Percentiles rank a stretch among this genome's conserved stretches.
Conservation (phyloP, 768 basidiomycete genomes). For the Phylloporus arenicola region DNA sequence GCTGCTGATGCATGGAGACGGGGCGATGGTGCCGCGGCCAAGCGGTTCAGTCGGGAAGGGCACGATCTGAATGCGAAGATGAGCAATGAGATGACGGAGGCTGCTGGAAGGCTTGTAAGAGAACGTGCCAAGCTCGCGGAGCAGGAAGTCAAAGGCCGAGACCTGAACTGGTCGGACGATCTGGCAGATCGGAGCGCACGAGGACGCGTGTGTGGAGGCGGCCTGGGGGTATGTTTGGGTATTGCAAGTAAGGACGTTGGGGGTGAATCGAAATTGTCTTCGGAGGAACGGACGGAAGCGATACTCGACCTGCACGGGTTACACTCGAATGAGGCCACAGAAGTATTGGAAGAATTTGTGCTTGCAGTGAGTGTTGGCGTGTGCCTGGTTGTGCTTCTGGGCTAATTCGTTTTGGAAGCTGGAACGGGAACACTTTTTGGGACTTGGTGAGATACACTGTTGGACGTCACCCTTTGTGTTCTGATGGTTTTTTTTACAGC, state of each 20-base stretch:
- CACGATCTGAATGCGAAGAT: constrained; percentile 92
- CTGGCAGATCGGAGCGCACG: constrained; percentile 67
- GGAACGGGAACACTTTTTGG: constrained; percentile 84
- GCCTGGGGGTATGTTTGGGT: constrained; percentile 85
- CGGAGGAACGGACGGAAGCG: constrained; percentile 88
- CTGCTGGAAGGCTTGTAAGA: constrained; percentile 78
- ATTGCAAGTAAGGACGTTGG: constrained; percentile 57
- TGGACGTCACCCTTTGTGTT: background rate
- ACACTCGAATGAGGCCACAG: constrained; percentile 89
- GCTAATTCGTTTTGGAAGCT: constrained; percentile 43
- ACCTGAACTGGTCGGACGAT: constrained; percentile 78
- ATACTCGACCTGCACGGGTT: constrained; percentile 90
- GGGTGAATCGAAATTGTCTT: constrained; percentile 51
- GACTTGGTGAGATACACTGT: constrained; percentile 54
- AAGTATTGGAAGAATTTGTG: constrained; percentile 85
- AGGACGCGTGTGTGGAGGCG: constrained; percentile 74
- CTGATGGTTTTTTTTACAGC: constrained; percentile 38
- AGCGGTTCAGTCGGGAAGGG: constrained; percentile 89
- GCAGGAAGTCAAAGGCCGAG: constrained; percentile 66
- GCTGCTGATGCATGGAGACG: constrained; percentile 96
- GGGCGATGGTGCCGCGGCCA: constrained; percentile 93
- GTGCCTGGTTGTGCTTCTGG: background rate
- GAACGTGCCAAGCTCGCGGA: constrained; percentile 76
- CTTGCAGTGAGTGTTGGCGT: constrained; percentile 58
- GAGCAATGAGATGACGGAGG: constrained; percentile 76